Percentiles rank a stretch among this genome's conserved stretches.
Conservation (phyloP, 2,329 filamentous ascomycete genomes). For the Aspergillus japonicus region DNA sequence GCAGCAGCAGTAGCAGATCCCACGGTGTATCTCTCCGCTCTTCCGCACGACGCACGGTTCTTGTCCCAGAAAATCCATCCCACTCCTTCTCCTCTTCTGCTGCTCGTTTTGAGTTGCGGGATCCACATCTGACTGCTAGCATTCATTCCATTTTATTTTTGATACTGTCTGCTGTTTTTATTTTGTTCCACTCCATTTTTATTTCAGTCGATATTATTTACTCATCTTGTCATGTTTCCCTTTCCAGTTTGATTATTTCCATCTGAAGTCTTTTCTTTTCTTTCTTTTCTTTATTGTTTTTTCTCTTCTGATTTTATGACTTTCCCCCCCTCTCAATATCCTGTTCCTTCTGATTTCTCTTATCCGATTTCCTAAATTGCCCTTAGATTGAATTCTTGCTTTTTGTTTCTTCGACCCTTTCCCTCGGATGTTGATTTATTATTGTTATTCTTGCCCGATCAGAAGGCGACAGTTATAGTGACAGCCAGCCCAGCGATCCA, state of each 20-base stretch:
- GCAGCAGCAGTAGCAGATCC: slow-evolving; percentile 12
- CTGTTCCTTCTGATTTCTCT: slow-evolving; percentile 8
- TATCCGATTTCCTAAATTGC: slow-evolving; percentile 6
- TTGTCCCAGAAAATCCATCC: slow-evolving; percentile 17
- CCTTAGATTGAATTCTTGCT: slow-evolving; percentile 4
- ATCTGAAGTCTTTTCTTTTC: not conserved
- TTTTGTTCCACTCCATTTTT: not conserved
- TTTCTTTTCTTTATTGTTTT: not conserved
- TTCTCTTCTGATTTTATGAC: not conserved
- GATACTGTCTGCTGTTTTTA: not conserved
- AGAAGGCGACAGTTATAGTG: slow-evolving; percentile 17
- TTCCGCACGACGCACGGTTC: slow-evolving; percentile 19
- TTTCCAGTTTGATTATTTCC: not conserved
- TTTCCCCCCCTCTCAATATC: slow-evolving; percentile 5
- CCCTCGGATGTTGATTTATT: slow-evolving; percentile 14
- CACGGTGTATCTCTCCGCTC: slow-evolving; percentile 18
- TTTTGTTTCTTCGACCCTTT: slow-evolving; percentile 12
- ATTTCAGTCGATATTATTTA: not conserved
- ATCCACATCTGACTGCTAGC: slow-evolving; percentile 14
- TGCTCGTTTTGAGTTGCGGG: slow-evolving; percentile 12
- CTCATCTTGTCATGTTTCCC: not conserved
- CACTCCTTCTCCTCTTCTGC: slow-evolving; percentile 3
- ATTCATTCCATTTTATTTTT: not conserved
- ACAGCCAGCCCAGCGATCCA: slow-evolving; percentile 18
- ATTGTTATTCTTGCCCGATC: slow-evolving; percentile 10